Percentiles rank a stretch among this genome's conserved stretches.
These are phyloP conservation scores for Cystofilobasidium bisporidii DNA, from an alignment of 768 basidiomycete species.

Conservation along the genomic window DNA sequence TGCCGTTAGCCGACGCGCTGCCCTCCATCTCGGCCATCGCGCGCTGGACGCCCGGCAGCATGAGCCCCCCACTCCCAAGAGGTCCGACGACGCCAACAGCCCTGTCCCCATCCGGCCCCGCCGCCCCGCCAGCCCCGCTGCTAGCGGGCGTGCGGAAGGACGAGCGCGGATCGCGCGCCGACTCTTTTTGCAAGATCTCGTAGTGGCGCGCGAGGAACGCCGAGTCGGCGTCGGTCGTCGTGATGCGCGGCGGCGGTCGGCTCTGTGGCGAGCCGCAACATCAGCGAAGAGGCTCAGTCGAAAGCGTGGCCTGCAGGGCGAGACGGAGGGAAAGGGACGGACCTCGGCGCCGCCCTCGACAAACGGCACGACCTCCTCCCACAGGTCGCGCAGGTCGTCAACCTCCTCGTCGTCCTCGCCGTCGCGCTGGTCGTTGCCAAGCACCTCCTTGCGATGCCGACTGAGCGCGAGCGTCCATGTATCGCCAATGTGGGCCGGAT, in stretches of 20 bases:
- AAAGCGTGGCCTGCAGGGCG: background rate
- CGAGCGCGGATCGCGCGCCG: conserved; percentile 77
- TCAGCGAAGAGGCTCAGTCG: too few relatives aligned
- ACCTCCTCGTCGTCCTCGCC: conserved; percentile 45
- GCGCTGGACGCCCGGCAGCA: conserved; percentile 74
- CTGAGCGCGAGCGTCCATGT: conserved; percentile 34
- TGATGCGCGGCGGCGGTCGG: conserved; percentile 61
- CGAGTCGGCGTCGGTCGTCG: conserved; percentile 77
- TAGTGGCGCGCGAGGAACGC: conserved; percentile 82
- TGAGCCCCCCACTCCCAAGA: conserved; percentile 75
- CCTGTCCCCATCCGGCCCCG: conserved; percentile 5
- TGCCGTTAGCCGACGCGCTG: background rate
- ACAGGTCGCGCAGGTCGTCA: conserved; percentile 58
- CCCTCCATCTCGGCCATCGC: conserved; percentile 82
- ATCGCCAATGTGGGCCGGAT: conserved; percentile 46
- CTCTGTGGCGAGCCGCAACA: conserved; percentile 47
- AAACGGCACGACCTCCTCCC: conserved; percentile 56
- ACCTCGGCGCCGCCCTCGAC: conserved; percentile 63
- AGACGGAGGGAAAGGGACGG: conserved; percentile 33
- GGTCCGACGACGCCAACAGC: conserved; percentile 75
- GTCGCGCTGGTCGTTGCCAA: conserved; percentile 42
- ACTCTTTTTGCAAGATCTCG: conserved; percentile 81
- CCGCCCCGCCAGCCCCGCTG: conserved; percentile 32
- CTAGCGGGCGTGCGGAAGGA: conserved; percentile 61
- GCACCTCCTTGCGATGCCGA: conserved; percentile 49